Evolutionary conservation across 495 filamentous ascomycete genomes (phyloP), one percentile per base, ranked within the genome.

Genomic region (Pseudotulostoma volvatum): DNA sequence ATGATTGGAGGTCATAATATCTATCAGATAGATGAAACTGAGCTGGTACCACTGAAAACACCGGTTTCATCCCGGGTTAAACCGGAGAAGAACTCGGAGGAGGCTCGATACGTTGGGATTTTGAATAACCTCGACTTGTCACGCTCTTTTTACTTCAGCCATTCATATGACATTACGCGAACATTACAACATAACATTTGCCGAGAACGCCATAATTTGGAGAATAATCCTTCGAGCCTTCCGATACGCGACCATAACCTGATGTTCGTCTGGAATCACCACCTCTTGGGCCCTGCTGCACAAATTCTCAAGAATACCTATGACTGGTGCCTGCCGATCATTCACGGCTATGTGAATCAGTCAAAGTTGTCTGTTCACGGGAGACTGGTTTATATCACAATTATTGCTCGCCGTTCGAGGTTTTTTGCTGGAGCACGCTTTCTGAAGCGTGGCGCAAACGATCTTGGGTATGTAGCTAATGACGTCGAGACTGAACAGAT

Each of bases 401-500:
- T 97, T 34, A 90, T 97, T 47, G 90, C 90, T 1, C 74, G 90
- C 37, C 74, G 90, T 7, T 96, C 92, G 21, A 73, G 92, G 9
- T 84, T 80, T 56, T 97, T 96, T 59, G 90, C 90, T 1, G 90
- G 90, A 31, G 90, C 90, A 17, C 71, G 90, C 2, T 97, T 95
- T 46, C 59, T 97, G 37, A 97, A 97, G 59, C 74, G 90, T 39
- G 90, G 90, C 31, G 79, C 87, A 31, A 97, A 97, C 49, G 92
- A 97, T 56, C 49, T 93, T 39, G 90, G 90, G 15, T 93, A 93
- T 57, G 90, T 97, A 37, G 90, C 90, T 28, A 97, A 97, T 51
- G 90, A 97, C 57, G 90, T 97, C n/a, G 92, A 97, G 59, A 95
- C 92, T 3, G 90, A 97, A 59, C 90, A 97, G 54, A 95, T 97